Conservation (phyloP, 1,284 basidiomycete species). For the Papiliotrema laurentii region DNA sequence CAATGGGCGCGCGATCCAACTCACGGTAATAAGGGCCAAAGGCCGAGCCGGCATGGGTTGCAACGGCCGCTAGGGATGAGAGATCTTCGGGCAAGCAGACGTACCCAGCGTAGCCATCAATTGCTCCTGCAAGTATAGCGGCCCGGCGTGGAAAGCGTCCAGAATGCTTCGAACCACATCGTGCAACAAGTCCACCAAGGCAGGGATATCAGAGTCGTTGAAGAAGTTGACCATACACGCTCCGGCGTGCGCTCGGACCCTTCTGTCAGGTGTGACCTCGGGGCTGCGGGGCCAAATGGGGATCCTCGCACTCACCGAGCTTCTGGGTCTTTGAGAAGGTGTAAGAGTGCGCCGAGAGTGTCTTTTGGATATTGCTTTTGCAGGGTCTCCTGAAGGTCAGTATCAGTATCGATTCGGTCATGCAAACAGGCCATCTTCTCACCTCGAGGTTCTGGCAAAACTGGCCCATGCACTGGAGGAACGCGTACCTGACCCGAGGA, state of each 20-base stretch:
- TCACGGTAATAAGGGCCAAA: conserved; percentile 37
- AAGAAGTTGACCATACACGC: conserved; percentile 85
- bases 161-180: conserved; percentile 67
- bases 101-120: conserved; percentile 61
- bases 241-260: conserved; percentile 76
- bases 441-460: conserved; percentile 78
- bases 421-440: conserved; percentile 11
- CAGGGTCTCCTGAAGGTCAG: conserved; percentile 20
- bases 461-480: conserved; percentile 81
- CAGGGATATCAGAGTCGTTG: conserved; percentile 69
- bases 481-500: conserved; percentile 74
- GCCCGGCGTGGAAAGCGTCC: conserved; percentile 53
- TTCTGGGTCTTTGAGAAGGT: conserved; percentile 68
- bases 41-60: conserved; percentile 64
- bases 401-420: not conserved
- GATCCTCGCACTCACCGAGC: conserved; percentile 54
- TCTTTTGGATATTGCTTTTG: conserved; percentile 24
- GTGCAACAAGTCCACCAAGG: conserved; percentile 68
- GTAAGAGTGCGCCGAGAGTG: conserved; percentile 61
- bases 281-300: too few species aligned
- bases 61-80: conserved; percentile 50
- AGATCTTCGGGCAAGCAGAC: conserved; percentile 58
- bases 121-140: conserved; percentile 72
- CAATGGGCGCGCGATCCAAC: conserved; percentile 2
- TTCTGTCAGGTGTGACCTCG: conserved; percentile 29